Evolutionary conservation across 306 rosid species (phyloP).

Genomic region (Aeschynomene evenia): DNA sequence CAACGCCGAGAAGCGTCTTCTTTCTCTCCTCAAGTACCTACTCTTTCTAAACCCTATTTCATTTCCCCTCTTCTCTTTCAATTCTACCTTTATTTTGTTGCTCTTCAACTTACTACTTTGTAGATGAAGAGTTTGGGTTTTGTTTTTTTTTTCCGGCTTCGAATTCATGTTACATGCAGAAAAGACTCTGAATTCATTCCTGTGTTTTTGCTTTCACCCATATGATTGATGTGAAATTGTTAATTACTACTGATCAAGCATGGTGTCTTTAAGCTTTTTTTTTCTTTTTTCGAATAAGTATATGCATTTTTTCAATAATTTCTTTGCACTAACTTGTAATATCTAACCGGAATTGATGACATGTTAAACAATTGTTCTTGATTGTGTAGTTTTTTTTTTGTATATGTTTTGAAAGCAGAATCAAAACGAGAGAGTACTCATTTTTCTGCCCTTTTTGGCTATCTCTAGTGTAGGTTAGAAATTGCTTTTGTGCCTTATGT

Average conservation of each 20-base stretch:
- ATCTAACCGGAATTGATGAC: no score
- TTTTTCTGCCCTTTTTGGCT: no score
- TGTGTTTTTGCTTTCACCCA: not conserved
- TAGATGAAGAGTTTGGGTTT: not conserved
- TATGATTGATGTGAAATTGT: not conserved
- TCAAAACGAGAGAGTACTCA: no score
- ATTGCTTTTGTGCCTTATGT: no score
- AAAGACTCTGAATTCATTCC: not conserved
- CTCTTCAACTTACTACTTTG: not conserved
- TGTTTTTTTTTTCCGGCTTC: not conserved
- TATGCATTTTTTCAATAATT: no score
- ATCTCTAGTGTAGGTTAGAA: no score
- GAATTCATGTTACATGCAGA: not conserved
- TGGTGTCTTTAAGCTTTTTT: no score
- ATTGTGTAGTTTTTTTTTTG: no score
- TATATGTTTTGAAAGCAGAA: no score
- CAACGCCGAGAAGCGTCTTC: constrained; percentile 89
- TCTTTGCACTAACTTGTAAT: no score
- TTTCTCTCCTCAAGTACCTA: constrained; percentile 81
- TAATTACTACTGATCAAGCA: not conserved
- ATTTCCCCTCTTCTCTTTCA: not conserved
- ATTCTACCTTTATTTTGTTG: not conserved
- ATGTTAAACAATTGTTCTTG: no score
- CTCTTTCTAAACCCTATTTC: constrained; percentile 27
- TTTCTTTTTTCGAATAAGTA: not conserved